Conservation (phyloP, 2,329 filamentous ascomycete genomes). For the Fusarium sp. region DNA sequence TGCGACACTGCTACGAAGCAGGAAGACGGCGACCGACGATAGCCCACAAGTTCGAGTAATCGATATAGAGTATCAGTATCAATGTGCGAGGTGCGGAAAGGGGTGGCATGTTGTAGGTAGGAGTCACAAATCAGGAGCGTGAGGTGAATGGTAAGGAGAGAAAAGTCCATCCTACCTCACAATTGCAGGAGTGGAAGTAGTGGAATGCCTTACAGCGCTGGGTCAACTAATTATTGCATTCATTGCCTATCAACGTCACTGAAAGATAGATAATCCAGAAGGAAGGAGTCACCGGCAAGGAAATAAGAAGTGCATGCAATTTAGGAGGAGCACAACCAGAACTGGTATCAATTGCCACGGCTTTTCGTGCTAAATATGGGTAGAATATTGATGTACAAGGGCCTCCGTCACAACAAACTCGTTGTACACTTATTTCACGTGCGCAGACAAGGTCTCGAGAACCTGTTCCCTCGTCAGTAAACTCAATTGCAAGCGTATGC, state of each 20-base stretch:
- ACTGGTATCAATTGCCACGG: constrained; percentile 49
- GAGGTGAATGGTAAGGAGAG: not conserved
- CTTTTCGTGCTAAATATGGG: constrained; percentile 46
- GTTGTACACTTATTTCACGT: constrained; percentile 76
- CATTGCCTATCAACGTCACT: constrained; percentile 4
- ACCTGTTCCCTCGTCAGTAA: constrained; percentile 64
- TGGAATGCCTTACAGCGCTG: not conserved
- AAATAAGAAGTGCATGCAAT: too few relatives aligned
- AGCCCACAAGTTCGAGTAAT: constrained; percentile 6
- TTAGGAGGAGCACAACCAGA: constrained; percentile 42
- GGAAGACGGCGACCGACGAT: not conserved
- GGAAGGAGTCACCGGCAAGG: constrained; percentile 25
- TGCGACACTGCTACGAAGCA: constrained; percentile 23
- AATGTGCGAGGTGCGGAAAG: constrained; percentile 2
- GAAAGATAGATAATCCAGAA: not conserved
- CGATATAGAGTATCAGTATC: constrained; percentile 14
- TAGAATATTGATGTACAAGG: constrained; percentile 54
- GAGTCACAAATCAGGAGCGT: not conserved
- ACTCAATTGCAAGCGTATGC: not conserved
- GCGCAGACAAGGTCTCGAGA: constrained; percentile 82
- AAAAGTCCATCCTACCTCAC: not conserved
- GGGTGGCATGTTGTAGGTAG: constrained; percentile 16
- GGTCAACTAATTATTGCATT: constrained; percentile 14
- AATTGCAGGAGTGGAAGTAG: constrained; percentile 3
- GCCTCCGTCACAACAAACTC: constrained; percentile 52